These are phyloP conservation scores for Arthrobotrys megalospora DNA, from an alignment of 2,329 filamentous ascomycete genomes.

Conservation along the genomic window DNA sequence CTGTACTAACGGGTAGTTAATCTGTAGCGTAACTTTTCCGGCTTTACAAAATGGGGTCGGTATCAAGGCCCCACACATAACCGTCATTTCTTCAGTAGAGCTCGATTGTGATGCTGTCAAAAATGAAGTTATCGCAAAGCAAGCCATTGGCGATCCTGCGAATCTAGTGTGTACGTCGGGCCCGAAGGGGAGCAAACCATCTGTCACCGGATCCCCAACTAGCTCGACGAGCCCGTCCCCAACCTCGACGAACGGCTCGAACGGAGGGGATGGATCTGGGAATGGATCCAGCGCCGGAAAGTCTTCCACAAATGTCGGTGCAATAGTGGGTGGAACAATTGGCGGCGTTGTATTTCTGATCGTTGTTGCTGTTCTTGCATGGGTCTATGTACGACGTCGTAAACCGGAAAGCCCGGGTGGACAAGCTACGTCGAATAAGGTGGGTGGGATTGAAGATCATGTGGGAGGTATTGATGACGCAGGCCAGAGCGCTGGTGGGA, in stretches of 20 bases:
- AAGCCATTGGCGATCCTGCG: constrained; percentile 25
- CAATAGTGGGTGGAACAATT: constrained; percentile 71
- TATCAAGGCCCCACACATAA: constrained; percentile 33
- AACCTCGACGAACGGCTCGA: not conserved
- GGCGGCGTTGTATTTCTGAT: constrained; percentile 69
- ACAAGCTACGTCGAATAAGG: not conserved
- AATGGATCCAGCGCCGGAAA: not conserved
- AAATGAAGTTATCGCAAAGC: constrained; percentile 22
- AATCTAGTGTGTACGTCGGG: constrained; percentile 40
- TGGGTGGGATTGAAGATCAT: constrained; percentile 31
- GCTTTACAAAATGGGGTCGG: constrained; percentile 23
- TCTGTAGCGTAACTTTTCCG: constrained; percentile 27
- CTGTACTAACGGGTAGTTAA: not conserved
- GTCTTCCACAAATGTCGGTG: constrained; percentile 66
- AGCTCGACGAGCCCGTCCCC: not conserved
- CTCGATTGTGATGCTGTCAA: constrained; percentile 29
- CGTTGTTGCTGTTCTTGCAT: constrained; percentile 67
- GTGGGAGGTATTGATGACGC: constrained; percentile 42
- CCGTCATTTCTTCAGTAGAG: constrained; percentile 17
- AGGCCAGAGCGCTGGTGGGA: constrained; percentile 23
- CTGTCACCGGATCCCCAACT: not conserved
- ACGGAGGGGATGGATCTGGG: not conserved
- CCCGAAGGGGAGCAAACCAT: constrained; percentile 32
- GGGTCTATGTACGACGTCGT: constrained; percentile 68
- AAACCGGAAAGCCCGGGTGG: not conserved